A percentile compares a stretch with the other conserved stretches of the same genome.
phyloP scores from a whole-genome alignment of 345 rosid species.

The Gossypium ekmanianum region DNA sequence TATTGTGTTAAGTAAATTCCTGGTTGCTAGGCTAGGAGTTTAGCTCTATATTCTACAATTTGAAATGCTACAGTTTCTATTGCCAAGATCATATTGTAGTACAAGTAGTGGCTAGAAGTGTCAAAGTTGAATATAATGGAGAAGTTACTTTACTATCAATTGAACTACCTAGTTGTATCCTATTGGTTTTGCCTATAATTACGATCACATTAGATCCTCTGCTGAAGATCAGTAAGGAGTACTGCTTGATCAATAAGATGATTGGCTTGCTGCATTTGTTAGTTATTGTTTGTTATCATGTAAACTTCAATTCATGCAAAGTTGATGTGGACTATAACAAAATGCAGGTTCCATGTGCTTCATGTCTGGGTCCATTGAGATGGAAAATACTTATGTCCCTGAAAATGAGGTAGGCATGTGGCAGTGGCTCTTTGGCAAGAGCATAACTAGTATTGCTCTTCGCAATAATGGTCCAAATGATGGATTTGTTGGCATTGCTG shows the following conservation, averaged over 20 bases:
- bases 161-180: not conserved
- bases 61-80: not conserved
- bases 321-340: constrained; percentile 2
- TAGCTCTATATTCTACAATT: not conserved
- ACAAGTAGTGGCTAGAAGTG: not conserved
- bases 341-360: constrained; percentile 87
- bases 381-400: constrained; percentile 80
- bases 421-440: constrained; percentile 97
- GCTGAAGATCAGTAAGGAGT: not conserved
- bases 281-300: not conserved
- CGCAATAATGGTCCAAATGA: constrained; percentile 64
- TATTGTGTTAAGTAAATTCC: not conserved
- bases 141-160: not conserved
- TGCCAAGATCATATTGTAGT: not conserved
- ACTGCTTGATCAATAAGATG: not conserved
- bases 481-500: constrained; percentile 91
- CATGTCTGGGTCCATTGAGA: constrained; percentile 89
- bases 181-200: constrained; percentile 2
- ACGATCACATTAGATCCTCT: not conserved
- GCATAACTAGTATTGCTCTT: constrained; percentile 61
- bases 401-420: constrained; percentile 88
- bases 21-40: not conserved
- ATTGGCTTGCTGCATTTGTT: constrained; percentile 2
- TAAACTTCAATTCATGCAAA: not conserved
- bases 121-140: not conserved